Evolutionary conservation across 495 filamentous ascomycete species (phyloP), one percentile per base, ranked within the genome.

Genomic region (Saxophila tyrrhenica): DNA sequence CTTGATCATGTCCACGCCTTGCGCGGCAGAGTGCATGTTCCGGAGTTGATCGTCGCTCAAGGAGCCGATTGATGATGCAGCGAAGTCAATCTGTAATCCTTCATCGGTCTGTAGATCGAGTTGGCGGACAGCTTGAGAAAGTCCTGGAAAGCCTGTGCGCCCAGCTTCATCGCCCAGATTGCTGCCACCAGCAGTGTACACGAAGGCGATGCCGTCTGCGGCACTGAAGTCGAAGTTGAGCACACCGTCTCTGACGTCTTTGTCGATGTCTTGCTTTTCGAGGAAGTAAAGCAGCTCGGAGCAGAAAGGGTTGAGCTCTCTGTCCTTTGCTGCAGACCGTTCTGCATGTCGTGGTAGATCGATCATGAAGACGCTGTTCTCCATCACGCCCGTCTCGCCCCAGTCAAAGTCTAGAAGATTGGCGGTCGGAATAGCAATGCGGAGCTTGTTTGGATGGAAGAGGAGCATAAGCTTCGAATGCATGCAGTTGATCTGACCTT

Each of bases 381-480:
- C 89, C 80, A 94, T 86, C 1, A 80, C 61, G 0, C 72, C 81
- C 2, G 75, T 75, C 62, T 91, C 89, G 0, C 89, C 89, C 89
- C 89, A 94, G 64, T 95, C 89, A 59, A 81, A 84, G 1, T 75
- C 69, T n/a, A 83, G 76, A 2, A 94, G 65, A 55, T 95, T 95
- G 0, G 86, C 89, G 9, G 78, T 89, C 0, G 89, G 89, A 0
- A 95, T 75, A 0, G 77, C 89, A 10, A 95, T 75, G 0, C 89
- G 76, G 1, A 94, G 63, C 62, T 89, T 79, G 0, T 55, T 62
- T 0, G 74, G 71, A 56, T 88, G 82, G 59, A 86, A 89, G 0
- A 95, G 73, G 0, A 95, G 72, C 76, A 88, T 86, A 13, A 95
- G 68, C 61, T 95, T 95, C 3, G 87, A 92, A 62, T 95, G 89